A percentile compares a stretch with the other conserved stretches of the same genome.
These are phyloP conservation scores for Solanum pinnatisectum DNA, from an alignment of 257 asterid genomes.

Conservation along the genomic window DNA sequence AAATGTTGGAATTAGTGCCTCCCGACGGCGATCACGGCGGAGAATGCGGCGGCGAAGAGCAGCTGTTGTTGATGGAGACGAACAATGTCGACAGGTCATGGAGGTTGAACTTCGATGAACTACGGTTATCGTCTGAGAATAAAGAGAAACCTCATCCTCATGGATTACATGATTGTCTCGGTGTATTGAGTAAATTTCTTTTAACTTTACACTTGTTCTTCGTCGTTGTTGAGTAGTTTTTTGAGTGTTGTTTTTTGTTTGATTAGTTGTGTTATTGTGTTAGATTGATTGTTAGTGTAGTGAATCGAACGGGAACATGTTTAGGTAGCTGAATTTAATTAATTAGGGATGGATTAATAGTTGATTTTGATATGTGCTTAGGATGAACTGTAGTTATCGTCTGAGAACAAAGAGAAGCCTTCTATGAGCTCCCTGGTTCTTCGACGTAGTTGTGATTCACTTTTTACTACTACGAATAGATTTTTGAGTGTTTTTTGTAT, in stretches of 20 bases:
- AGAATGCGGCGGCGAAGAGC: slow-evolving; percentile 22
- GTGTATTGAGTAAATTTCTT: slow-evolving; percentile 23
- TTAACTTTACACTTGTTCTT: not conserved
- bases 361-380: not conserved
- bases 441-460: not conserved
- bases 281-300: not conserved
- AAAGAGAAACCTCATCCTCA: slow-evolving; percentile 35
- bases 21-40: slow-evolving; percentile 11
- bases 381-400: not conserved
- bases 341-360: not conserved
- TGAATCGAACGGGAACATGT: not conserved
- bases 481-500: not conserved
- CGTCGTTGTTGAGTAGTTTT: not conserved
- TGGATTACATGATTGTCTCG: slow-evolving; percentile 34
- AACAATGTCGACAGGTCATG: slow-evolving; percentile 32
- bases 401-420: not conserved
- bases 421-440: not conserved
- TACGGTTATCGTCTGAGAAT: slow-evolving; percentile 21
- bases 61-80: slow-evolving; percentile 17
- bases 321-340: not conserved
- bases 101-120: slow-evolving; percentile 38
- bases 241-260: not conserved
- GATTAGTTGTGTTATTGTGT: not conserved
- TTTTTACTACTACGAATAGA: not conserved
- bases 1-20: slow-evolving; percentile 8